Conservation (phyloP, 2,329 filamentous ascomycete genomes). For the Epichloe gansuensis region DNA sequence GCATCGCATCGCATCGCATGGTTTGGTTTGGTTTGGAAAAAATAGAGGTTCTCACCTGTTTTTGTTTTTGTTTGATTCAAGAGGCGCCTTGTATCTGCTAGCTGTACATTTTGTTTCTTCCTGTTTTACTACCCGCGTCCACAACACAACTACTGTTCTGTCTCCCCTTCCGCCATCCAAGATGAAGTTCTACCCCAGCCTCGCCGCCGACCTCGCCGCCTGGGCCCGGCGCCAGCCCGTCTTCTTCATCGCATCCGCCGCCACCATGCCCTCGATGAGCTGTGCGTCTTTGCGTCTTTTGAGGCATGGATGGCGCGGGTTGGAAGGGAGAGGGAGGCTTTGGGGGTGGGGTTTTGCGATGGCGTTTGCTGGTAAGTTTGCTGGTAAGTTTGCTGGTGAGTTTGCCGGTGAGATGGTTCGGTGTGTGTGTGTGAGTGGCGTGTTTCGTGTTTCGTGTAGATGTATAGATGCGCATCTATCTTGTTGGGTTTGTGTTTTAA, state of each 20-base stretch:
- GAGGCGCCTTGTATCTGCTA: neutral
- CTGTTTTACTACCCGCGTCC: no score
- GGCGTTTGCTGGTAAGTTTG: neutral
- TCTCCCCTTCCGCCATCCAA: neutral
- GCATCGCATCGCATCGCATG: no score
- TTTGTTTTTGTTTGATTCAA: neutral
- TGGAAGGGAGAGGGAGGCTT: constrained; percentile 18
- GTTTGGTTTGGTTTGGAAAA: no score
- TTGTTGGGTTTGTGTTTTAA: no score
- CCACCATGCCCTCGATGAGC: constrained; percentile 43
- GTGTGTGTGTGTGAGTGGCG: no score
- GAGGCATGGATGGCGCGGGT: constrained; percentile 25
- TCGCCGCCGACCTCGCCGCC: constrained; percentile 40
- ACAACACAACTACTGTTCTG: no score
- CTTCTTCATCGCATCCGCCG: constrained; percentile 65
- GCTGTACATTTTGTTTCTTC: neutral
- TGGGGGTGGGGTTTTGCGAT: constrained; percentile 14
- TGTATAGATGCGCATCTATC: no score
- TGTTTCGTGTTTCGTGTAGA: no score
- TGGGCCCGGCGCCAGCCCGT: constrained; percentile 58
- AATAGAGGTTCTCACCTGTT: no score
- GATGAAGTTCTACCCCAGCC: constrained; percentile 42
- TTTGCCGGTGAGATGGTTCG: neutral
- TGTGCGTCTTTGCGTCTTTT: constrained; percentile 33
- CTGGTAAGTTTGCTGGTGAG: neutral